Conservation (phyloP, 2,329 filamentous ascomycete genomes). For the Huntiella omanensis region DNA sequence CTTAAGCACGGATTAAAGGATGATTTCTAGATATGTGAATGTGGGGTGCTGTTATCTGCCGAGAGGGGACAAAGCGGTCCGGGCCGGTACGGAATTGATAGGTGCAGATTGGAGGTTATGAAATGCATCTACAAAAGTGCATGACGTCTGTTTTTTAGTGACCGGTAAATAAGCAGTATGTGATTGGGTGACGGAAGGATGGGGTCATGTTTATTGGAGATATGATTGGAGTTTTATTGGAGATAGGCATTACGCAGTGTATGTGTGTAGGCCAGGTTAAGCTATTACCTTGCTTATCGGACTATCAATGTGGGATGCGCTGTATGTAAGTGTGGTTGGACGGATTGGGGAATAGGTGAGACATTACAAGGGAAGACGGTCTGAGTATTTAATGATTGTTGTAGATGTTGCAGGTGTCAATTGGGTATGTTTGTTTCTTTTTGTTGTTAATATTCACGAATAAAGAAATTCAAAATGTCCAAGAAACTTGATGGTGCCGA, state of each 20-base stretch:
- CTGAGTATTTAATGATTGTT: not conserved
- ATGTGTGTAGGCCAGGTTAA: not conserved
- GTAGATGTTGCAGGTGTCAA: not conserved
- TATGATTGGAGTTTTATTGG: not conserved
- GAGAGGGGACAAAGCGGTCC: not conserved
- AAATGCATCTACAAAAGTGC: too few relatives aligned
- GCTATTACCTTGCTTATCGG: too few relatives aligned
- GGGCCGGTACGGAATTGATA: too few relatives aligned
- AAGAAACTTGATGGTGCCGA: constrained; percentile 33
- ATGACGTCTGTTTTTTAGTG: not conserved
- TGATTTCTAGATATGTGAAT: not conserved
- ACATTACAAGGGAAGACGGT: not conserved
- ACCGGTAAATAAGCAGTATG: not conserved
- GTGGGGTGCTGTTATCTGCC: not conserved
- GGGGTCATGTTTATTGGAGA: not conserved
- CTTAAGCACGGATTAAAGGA: not conserved
- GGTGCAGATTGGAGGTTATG: too few relatives aligned
- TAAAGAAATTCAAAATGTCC: constrained; percentile 9
- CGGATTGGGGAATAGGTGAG: not conserved
- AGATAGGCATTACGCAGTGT: not conserved
- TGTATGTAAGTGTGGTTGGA: not conserved
- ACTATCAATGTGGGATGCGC: too few relatives aligned
- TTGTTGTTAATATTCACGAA: not conserved
- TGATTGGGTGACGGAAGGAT: not conserved
- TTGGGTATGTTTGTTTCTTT: too few relatives aligned